Evolutionary conservation across 2,329 filamentous ascomycete genomes (phyloP), one percentile per base, ranked within the genome.

Genomic region (Penicillium sp.): DNA sequence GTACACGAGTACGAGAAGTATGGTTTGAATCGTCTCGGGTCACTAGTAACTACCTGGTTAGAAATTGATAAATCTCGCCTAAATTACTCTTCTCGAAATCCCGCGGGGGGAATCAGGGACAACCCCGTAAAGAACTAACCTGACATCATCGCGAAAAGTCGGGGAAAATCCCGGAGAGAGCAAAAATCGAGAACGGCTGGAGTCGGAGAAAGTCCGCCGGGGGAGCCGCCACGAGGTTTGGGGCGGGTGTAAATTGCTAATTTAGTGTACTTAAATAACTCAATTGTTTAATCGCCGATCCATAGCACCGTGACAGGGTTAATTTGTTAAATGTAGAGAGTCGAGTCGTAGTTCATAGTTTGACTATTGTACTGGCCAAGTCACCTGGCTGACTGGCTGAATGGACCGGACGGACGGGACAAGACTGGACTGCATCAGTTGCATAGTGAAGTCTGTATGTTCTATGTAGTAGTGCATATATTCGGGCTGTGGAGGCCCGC

Each of bases 121-220:
- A 1, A 28, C 22, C 44, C 24, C 28, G 2, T 12, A 24, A 33
- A 8, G 7, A 22, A 22, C 47, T 15, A 17, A 15, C 50, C 24
- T 49, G 45, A 49, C 45, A 49, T 49, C 60, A 59, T 60, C 47
- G 44, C 24, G 37, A 58, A 65, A 37, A 40, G 9, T 56, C 63
- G 53, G 49, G 60, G 44, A 50, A 26, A n/a, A 49, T 30, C 26
- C 56, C 50, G 17, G 49, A 35, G 30, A 33, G 30, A 33, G 30
- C n/a, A 33, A 12, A 33, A 33, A 2, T 33, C 30, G 30, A 53
- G 40, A 54, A 56, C 61, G 61, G 64, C 42, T 45, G 60, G 51
- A 61, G 59, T 63, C 65, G 65, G 65, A 59, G 45, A n/a, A 61
- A 49, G 59, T 61, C 65, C 65, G 65, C 10, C 28, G 24, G 26